These are phyloP conservation scores for Hymenotorrendiella dingleyae DNA, from an alignment of 2,329 filamentous ascomycete species.

Conservation along the genomic window DNA sequence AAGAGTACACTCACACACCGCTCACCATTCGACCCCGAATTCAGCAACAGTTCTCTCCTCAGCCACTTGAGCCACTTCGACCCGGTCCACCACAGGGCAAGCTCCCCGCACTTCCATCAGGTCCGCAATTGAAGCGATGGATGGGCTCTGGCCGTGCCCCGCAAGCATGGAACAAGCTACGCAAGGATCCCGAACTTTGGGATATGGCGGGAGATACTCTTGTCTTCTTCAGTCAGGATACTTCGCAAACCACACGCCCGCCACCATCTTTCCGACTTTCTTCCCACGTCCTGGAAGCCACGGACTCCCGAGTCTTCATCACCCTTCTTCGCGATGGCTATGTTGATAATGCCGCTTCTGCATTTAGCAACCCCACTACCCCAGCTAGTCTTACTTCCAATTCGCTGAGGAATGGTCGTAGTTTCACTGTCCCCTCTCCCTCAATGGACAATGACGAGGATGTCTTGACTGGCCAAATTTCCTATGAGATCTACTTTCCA, in stretches of 20 bases:
- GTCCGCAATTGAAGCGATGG: slow-evolving; percentile 47
- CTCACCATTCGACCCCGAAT: too few relatives aligned
- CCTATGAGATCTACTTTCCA: slow-evolving; percentile 59
- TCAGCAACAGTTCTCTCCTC: too few relatives aligned
- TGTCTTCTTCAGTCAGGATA: slow-evolving; percentile 46
- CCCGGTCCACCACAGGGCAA: slow-evolving; percentile 38
- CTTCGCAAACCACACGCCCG: slow-evolving; percentile 31
- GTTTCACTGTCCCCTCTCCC: too few relatives aligned
- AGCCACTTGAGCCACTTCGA: too few relatives aligned
- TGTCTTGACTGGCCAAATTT: slow-evolving; percentile 44
- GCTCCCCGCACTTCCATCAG: slow-evolving; percentile 37
- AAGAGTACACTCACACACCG: too few relatives aligned
- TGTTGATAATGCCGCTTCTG: slow-evolving; percentile 39
- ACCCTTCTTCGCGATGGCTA: slow-evolving; percentile 48
- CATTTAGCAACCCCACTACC: slow-evolving; percentile 38
- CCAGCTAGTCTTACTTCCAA: slow-evolving; percentile 32
- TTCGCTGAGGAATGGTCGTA: too few relatives aligned
- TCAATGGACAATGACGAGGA: slow-evolving; percentile 30
- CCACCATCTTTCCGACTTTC: slow-evolving; percentile 52
- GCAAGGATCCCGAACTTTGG: slow-evolving; percentile 56
- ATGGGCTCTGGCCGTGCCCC: slow-evolving; percentile 43
- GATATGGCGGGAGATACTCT: slow-evolving; percentile 55
- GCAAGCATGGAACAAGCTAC: slow-evolving; percentile 50
- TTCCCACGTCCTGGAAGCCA: slow-evolving; percentile 53
- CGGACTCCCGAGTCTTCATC: slow-evolving; percentile 48